phyloP scores from a whole-genome alignment of 192 early-diverging fungal genomes.

The Rhizophlyctis rosea region DNA sequence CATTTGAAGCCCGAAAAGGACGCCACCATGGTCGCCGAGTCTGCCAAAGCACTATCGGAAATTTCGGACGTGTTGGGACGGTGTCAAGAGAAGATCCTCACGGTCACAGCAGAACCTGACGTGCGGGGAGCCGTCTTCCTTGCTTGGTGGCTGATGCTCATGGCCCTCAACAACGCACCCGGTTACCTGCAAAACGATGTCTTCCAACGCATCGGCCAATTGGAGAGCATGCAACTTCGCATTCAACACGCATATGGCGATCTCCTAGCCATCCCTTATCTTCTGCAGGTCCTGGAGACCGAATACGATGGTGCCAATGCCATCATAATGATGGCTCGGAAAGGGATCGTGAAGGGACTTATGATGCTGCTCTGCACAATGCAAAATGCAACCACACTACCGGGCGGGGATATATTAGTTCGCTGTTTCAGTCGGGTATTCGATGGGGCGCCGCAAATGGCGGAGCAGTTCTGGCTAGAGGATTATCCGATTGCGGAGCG shows the following conservation, averaged over 20 bases:
- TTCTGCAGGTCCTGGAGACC: constrained; percentile 8
- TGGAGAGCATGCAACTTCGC: constrained; percentile 6
- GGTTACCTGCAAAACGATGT: background rate
- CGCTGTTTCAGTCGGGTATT: constrained; percentile 31
- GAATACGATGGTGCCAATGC: constrained; percentile 12
- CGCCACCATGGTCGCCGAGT: constrained; percentile 15
- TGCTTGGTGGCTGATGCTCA: constrained; percentile 28
- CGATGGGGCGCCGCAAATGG: constrained; percentile 21
- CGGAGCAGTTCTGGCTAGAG: constrained; percentile 41
- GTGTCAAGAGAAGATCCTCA: no score
- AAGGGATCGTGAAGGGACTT: constrained; percentile 43
- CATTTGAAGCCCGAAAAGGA: background rate
- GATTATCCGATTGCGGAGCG: constrained; percentile 34
- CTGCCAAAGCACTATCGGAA: background rate
- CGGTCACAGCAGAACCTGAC: background rate
- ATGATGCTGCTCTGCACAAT: constrained; percentile 33
- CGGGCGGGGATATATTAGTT: constrained; percentile 26
- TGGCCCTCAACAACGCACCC: background rate
- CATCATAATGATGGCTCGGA: constrained; percentile 28
- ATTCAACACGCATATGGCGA: constrained; percentile 22
- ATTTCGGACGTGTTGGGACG: background rate
- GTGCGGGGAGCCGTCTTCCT: constrained; percentile 32
- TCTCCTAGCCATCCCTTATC: constrained; percentile 6
- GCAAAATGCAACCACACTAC: constrained; percentile 23
- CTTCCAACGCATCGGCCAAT: background rate